Evolutionary conservation across 1,139 yeast genomes (phyloP), one percentile per base, ranked within the genome.

Genomic region (Suhomyces yuchorum): DNA sequence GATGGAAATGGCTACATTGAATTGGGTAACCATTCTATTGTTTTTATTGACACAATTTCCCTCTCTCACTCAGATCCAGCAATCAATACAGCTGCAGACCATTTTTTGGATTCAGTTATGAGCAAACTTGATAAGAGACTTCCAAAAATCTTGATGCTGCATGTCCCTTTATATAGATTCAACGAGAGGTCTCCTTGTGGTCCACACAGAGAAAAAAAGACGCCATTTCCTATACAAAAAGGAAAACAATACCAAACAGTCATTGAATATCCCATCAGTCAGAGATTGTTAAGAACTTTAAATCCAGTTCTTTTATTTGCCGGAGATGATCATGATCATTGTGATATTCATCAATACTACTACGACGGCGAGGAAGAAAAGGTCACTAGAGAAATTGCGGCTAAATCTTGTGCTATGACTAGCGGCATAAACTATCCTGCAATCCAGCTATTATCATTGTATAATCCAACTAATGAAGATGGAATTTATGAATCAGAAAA

Each of bases 291-390:
- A 36, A 61, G 73, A 4, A 67, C 68, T 4, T 63, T 91, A 1
- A 71, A 77, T 44, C 99, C 99, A 0, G 69, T 71, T 15, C 68
- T 85, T 8, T 76, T 89, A 1, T 88, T 91, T 62, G 85, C 96
- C 3, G 99, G 99, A 1, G 99, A 93, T 62, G 99, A 93, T 63
- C 99, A 93, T 67, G 99, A 93, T 65, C 92, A 90, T 56, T 93
- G 99, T 66, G 91, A 87, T 54, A 80, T 87, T 12, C 67, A 70
- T 11, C 97, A 91, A 59, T 66, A 76, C 2, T 82, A 77, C 55
- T 53, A 61, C 11, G 38, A 24, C 4, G 62, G 64, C 22, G 72
- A 74, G 1, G 66, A 67, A 2, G 61, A 61, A 14, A 55, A 59
- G 9, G 58, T 59, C 6, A 79, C 87, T 0, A 82, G 85, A 43